Evolutionary conservation across 495 filamentous ascomycete genomes (phyloP).

Genomic region (Staphylotrichum longicolle): DNA sequence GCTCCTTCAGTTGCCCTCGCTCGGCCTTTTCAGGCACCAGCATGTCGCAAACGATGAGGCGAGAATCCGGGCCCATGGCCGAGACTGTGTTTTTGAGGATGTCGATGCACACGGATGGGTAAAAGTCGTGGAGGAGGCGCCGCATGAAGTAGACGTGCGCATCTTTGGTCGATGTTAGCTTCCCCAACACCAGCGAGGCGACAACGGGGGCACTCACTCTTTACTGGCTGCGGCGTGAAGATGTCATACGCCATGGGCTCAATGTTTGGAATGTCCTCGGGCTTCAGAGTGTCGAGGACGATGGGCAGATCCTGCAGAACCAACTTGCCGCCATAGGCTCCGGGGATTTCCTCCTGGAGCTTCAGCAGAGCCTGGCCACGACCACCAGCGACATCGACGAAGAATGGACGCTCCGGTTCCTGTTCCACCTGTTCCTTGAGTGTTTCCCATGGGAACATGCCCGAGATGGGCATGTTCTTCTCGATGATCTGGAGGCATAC

Average conservation of each 20-base stretch:
- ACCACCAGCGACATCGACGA: constrained; percentile 34
- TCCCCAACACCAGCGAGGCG: neutral
- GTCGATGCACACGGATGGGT: constrained; percentile 36
- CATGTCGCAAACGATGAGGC: constrained; percentile 33
- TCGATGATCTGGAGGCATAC: constrained; percentile 29
- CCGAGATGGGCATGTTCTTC: constrained; percentile 31
- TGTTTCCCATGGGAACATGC: constrained; percentile 39
- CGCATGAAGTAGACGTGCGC: constrained; percentile 56
- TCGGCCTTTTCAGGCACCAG: constrained; percentile 30
- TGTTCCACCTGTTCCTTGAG: constrained; percentile 34
- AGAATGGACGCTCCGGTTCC: constrained; percentile 34
- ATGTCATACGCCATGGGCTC: constrained; percentile 26
- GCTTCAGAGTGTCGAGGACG: constrained; percentile 24
- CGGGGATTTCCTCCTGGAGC: constrained; percentile 28
- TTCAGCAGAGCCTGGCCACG: constrained; percentile 31
- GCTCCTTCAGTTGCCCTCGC: constrained; percentile 19
- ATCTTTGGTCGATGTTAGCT: constrained; percentile 14
- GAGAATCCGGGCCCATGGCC: constrained; percentile 37
- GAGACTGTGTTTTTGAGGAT: constrained; percentile 46
- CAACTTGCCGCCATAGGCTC: constrained; percentile 22
- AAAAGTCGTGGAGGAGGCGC: constrained; percentile 54
- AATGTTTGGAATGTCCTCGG: constrained; percentile 19
- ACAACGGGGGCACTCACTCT: constrained; percentile 19
- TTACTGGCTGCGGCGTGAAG: constrained; percentile 22
- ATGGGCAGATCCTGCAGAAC: constrained; percentile 28